phyloP scores from a whole-genome alignment of 148 eudicot species.

The Limonium bicolor region DNA sequence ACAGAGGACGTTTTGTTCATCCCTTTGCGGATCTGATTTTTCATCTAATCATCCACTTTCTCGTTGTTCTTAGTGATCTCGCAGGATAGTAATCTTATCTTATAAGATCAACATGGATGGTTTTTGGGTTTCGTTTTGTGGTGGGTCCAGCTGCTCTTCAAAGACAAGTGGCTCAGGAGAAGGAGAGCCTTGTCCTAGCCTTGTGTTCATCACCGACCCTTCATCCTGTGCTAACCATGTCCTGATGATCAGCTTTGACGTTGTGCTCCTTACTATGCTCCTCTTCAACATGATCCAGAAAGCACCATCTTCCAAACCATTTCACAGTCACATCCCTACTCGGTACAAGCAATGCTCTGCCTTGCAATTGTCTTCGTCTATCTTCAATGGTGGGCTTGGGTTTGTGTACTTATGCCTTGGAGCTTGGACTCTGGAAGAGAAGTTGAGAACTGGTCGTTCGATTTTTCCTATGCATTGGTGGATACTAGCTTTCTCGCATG shows the following conservation, averaged over 20 bases:
- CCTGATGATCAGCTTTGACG: conserved; percentile 33
- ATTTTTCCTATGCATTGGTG: conserved; percentile 43
- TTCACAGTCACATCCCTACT: conserved; percentile 29
- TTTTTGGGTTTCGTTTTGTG: conserved; percentile 23
- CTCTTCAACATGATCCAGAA: conserved; percentile 25
- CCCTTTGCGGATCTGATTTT: no score
- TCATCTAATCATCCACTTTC: no score
- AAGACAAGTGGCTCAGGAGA: conserved; percentile 9
- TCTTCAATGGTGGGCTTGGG: conserved; percentile 35
- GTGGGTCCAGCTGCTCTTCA: conserved; percentile 12
- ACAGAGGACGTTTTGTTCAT: no score
- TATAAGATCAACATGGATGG: conserved; percentile 16
- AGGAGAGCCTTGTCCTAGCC: conserved; percentile 25
- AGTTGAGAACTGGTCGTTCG: conserved; percentile 17
- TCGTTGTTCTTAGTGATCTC: no score
- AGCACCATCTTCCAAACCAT: conserved; percentile 2
- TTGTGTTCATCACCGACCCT: conserved; percentile 27
- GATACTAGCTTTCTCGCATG: conserved; percentile 33
- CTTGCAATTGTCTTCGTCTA: conserved; percentile 8
- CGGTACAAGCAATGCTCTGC: conserved; percentile 25
- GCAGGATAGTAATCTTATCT: no score
- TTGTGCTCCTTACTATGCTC: conserved; percentile 35
- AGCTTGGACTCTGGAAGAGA: conserved; percentile 16
- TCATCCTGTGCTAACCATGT: conserved; percentile 81
- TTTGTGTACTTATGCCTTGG: conserved; percentile 33